These are phyloP conservation scores for Hanseniaspora lachancei DNA, from an alignment of 805 yeast genomes.

Conservation along the genomic window DNA sequence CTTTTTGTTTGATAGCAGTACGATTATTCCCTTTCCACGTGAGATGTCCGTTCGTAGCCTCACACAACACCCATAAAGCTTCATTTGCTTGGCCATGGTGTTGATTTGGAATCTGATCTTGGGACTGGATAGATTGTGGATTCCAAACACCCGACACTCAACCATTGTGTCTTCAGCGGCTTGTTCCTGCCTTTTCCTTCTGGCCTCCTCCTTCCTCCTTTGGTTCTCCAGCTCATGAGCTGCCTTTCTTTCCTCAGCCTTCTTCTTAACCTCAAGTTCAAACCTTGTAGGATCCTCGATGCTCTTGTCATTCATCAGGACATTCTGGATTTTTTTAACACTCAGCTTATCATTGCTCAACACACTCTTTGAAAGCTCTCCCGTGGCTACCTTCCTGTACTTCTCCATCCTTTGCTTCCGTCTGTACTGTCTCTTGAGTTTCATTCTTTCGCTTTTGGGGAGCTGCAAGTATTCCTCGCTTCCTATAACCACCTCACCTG, in stretches of 20 bases:
- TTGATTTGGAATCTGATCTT: slow-evolving; percentile 64
- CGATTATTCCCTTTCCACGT: slow-evolving; percentile 56
- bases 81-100: slow-evolving; percentile 63
- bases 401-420: slow-evolving; percentile 48
- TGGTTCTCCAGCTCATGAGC: slow-evolving; percentile 51
- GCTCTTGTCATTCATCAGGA: slow-evolving; percentile 63
- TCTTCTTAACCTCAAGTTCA: slow-evolving; percentile 56
- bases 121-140: slow-evolving; percentile 44
- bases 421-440: slow-evolving; percentile 59
- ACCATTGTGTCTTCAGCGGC: not conserved
- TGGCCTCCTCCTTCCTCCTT: slow-evolving; percentile 34
- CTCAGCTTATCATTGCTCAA: slow-evolving; percentile 54
- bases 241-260: slow-evolving; percentile 48
- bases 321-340: slow-evolving; percentile 72
- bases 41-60: slow-evolving; percentile 46
- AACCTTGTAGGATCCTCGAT: slow-evolving; percentile 80
- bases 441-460: slow-evolving; percentile 65
- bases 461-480: slow-evolving; percentile 31
- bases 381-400: slow-evolving; percentile 67
- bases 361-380: slow-evolving; percentile 75
- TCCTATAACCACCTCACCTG: slow-evolving; percentile 16
- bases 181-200: slow-evolving; percentile 13
- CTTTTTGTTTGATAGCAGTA: slow-evolving; percentile 52
- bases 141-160: slow-evolving; percentile 40
- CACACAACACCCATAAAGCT: slow-evolving; percentile 50